Conservation (phyloP, 805 yeast species). For the Candida insectalens region DNA sequence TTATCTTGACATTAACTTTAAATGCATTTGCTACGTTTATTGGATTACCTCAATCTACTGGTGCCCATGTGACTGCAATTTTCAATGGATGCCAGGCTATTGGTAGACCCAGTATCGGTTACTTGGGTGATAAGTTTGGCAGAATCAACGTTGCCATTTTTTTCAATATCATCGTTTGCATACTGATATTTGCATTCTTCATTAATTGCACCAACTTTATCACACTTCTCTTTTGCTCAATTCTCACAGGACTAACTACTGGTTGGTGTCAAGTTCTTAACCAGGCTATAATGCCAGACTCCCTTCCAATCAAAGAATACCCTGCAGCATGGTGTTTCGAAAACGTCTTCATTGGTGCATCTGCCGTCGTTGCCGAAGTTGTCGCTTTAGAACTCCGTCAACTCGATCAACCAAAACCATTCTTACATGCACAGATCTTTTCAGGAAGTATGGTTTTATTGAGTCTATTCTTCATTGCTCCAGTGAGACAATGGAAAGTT, state of each 20-base stretch:
- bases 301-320: conserved; percentile 16
- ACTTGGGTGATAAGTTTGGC: conserved; percentile 34
- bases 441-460: conserved; percentile 42
- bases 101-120: conserved; percentile 42
- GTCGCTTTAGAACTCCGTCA: conserved; percentile 20
- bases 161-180: conserved; percentile 23
- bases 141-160: conserved; percentile 33
- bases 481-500: conserved; percentile 45
- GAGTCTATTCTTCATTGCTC: conserved; percentile 28
- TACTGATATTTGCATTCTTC: conserved; percentile 38
- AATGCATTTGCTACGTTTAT: conserved; percentile 36
- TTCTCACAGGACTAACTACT: conserved; percentile 20
- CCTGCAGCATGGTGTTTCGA: conserved; percentile 22
- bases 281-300: conserved; percentile 21
- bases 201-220: conserved; percentile 22
- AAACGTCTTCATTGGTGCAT: conserved; percentile 18
- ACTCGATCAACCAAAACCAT: conserved; percentile 28
- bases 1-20: conserved; percentile 35
- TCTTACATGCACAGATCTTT: conserved; percentile 49
- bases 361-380: conserved; percentile 21
- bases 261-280: conserved; percentile 31
- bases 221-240: conserved; percentile 6
- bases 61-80: conserved; percentile 35
- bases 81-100: conserved; percentile 36
- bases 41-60: conserved; percentile 36